Base-by-base conservation (phyloP, 768 basidiomycete species). In the Gelatoporia subvermispora region DNA sequence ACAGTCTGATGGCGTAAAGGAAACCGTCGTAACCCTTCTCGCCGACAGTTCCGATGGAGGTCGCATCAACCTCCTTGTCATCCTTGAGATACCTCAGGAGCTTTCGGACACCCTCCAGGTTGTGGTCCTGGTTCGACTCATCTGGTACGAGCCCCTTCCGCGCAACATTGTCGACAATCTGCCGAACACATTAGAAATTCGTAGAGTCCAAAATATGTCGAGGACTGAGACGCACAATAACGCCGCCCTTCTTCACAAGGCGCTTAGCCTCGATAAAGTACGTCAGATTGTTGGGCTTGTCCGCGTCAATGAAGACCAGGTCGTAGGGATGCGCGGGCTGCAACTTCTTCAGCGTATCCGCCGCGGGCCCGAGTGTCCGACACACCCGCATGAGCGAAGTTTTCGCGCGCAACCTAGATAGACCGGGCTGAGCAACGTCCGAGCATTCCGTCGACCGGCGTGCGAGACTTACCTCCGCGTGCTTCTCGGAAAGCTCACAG, bases 221-320 rank as follows among this genome's bases (percentile, higher is more conserved):
- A 31, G 28, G 5, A 31, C 28, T 31, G 35, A 21, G 3, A 71
- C 77, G 51, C 56, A 79, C 80, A 48, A 87, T 82, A 18, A 85
- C 72, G 13, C 82, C 84, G 11, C 81, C 79, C 36, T 72, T 72
- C 42, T 77, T 69, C 0, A 79, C 70, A 7, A 87, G 68, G 13
- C 84, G 73, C 58, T 85, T 80, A 0, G 77, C 78, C 51, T 85
- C 74, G 1, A 62, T 66, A 65, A 81, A 83, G 58, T 86, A 85
- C 3, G 68, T 67, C 20, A 69, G 46, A 52, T 81, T 81, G 35
- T 69, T 71, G 3, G 66, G 62, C 60, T 86, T 86, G 67, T 86
- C 82, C 7, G 84, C 85, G 63, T 87, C 85, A 52, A 86, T 83
- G 70, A 87, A 88, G 2, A 72, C 72, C 17, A 88, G 63, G 61